Conservation (phyloP, 176 grass and related monocot genomes). For the Juncus inflexus region DNA sequence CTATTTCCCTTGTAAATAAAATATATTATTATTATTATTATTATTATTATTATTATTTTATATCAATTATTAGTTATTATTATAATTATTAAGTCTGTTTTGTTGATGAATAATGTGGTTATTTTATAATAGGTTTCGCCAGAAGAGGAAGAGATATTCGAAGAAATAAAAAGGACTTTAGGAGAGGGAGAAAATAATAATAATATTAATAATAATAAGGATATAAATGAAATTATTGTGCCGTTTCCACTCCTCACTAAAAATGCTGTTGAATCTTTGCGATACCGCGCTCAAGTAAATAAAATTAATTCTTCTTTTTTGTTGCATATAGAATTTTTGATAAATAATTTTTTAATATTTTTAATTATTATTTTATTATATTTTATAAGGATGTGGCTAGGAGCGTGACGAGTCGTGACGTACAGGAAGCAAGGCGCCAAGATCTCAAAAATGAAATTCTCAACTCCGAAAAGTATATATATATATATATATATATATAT, state of each 20-base stretch:
- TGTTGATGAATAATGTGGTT: neutral
- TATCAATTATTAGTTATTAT: neutral
- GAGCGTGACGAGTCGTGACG: conserved; percentile 75
- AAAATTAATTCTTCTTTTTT: conserved; percentile 22
- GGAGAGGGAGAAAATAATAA: conserved; percentile 12
- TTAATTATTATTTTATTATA: too few relatives aligned
- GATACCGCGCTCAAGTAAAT: conserved; percentile 81
- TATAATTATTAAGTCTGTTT: neutral
- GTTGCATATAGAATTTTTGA: conserved; percentile 1
- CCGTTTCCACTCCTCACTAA: conserved; percentile 76
- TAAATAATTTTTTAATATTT: neutral
- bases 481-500: neutral
- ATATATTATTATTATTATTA: neutral
- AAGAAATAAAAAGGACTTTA: conserved; percentile 59
- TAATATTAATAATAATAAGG: conserved; percentile 30
- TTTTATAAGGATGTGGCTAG: conserved; percentile 75
- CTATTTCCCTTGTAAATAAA: conserved; percentile 84
- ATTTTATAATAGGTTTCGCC: conserved; percentile 54
- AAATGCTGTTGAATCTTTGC: conserved; percentile 73
- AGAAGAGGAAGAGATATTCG: conserved; percentile 44
- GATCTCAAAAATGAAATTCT: conserved; percentile 98
- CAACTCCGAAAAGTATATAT: conserved; percentile 76
- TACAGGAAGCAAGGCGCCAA: conserved; percentile 84
- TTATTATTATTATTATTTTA: neutral
- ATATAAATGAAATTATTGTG: conserved; percentile 41